Percentiles rank a stretch among this genome's conserved stretches.
Conservation (phyloP, 352 stramenopile genomes). For the Phytophthora megakarya region DNA sequence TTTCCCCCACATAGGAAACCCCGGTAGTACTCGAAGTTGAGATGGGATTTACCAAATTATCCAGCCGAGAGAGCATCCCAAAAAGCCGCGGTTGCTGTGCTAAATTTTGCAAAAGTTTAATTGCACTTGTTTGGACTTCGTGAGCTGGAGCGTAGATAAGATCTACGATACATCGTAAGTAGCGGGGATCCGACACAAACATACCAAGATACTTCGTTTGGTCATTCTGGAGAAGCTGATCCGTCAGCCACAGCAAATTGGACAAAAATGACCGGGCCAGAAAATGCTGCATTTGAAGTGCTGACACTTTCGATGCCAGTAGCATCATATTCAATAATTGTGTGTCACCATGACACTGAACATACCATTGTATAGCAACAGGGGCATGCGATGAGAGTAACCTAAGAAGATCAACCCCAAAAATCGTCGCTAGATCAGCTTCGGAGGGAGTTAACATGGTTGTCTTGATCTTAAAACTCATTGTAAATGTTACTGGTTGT, state of each 20-base stretch:
- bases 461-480: neutral
- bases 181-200: slow-evolving; percentile 25
- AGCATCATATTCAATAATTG: slow-evolving; percentile 24
- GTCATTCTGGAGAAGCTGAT: slow-evolving; percentile 5
- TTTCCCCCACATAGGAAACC: slow-evolving; percentile 18
- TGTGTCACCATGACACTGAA: slow-evolving; percentile 13
- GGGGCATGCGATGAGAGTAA: slow-evolving; percentile 2
- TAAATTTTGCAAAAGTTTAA: slow-evolving; percentile 31
- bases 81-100: slow-evolving; percentile 12
- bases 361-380: slow-evolving; percentile 11
- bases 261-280: slow-evolving; percentile 19
- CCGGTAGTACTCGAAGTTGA: neutral
- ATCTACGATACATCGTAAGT: slow-evolving; percentile 31
- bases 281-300: slow-evolving; percentile 25
- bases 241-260: slow-evolving; percentile 23
- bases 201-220: slow-evolving; percentile 14
- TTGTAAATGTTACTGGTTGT: slow-evolving; percentile 8
- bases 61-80: slow-evolving; percentile 18
- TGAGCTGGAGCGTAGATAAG: slow-evolving; percentile 29
- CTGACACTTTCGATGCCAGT: slow-evolving; percentile 12
- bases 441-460: slow-evolving; percentile 19
- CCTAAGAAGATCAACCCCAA: slow-evolving; percentile 21
- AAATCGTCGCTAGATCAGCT: slow-evolving; percentile 3
- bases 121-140: slow-evolving; percentile 30
- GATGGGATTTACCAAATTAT: slow-evolving; percentile 9